A percentile compares a stretch with the other conserved stretches of the same genome.
Conservation (phyloP, 2,329 filamentous ascomycete genomes). For the Zasmidium citrigriseum region DNA sequence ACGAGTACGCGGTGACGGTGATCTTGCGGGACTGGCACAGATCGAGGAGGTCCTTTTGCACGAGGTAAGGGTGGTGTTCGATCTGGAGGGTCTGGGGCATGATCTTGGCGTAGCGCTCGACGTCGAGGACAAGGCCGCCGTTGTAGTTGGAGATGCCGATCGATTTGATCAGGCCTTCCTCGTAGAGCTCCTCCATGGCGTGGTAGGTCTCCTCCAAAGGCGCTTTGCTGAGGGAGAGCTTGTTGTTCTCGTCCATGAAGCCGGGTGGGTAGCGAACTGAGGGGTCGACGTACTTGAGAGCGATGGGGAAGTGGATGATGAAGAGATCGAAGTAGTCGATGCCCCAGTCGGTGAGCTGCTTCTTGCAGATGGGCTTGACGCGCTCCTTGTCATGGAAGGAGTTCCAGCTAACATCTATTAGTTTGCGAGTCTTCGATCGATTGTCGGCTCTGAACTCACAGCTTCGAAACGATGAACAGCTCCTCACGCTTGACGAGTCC, state of each 20-base stretch:
- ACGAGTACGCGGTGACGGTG: slow-evolving; percentile 78
- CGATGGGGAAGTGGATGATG: slow-evolving; percentile 77
- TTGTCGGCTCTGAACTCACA: slow-evolving; percentile 46
- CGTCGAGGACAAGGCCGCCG: slow-evolving; percentile 73
- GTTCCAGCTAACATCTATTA: slow-evolving; percentile 48
- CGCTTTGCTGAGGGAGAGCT: slow-evolving; percentile 67
- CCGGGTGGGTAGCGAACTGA: slow-evolving; percentile 76
- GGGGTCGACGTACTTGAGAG: slow-evolving; percentile 83
- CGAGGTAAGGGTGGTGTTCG: slow-evolving; percentile 87
- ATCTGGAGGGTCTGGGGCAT: slow-evolving; percentile 78
- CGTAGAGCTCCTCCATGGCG: slow-evolving; percentile 75
- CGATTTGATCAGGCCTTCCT: slow-evolving; percentile 66
- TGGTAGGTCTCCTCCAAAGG: slow-evolving; percentile 80
- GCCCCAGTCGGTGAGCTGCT: slow-evolving; percentile 79
- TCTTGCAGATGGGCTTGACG: slow-evolving; percentile 73
- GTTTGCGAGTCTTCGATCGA: neutral
- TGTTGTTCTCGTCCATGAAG: slow-evolving; percentile 66
- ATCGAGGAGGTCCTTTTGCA: slow-evolving; percentile 70
- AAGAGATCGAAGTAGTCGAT: slow-evolving; percentile 89
- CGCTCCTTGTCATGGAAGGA: slow-evolving; percentile 80
- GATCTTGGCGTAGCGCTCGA: slow-evolving; percentile 75
- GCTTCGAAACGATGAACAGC: slow-evolving; percentile 89
- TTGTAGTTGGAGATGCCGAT: slow-evolving; percentile 87
- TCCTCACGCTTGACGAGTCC: slow-evolving; percentile 81
- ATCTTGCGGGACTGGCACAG: slow-evolving; percentile 71